Evolutionary conservation across 169 alveolate genomes (phyloP).

Genomic region (Eimeria maxima): DNA sequence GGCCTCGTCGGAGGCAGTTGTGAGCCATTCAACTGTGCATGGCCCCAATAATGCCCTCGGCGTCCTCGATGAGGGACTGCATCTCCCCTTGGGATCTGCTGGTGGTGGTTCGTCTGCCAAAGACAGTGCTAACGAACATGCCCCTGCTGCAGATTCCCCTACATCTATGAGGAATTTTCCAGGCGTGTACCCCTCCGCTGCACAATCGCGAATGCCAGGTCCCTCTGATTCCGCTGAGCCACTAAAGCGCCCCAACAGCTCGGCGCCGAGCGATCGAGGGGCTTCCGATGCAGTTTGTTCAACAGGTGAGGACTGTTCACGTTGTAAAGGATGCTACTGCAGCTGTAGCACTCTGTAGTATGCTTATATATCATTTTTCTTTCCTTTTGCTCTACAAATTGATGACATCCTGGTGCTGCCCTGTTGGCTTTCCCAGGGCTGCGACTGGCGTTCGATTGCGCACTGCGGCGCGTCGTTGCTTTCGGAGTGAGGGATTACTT

Average conservation of each 20-base stretch:
- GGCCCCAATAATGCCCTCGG: not conserved
- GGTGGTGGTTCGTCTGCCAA: not conserved
- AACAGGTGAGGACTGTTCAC: not conserved
- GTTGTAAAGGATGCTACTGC: not conserved
- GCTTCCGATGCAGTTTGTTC: not conserved
- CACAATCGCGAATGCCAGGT: not conserved
- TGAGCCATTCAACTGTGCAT: not conserved
- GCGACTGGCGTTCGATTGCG: conserved; percentile 73
- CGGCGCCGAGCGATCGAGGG: not conserved
- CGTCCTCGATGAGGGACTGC: no score
- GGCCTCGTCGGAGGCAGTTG: not conserved
- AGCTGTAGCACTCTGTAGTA: not conserved
- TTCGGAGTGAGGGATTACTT: conserved; percentile 71
- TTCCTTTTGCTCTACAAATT: not conserved
- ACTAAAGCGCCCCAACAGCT: not conserved
- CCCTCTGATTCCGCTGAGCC: not conserved
- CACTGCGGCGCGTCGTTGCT: conserved; percentile 29
- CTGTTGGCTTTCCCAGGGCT: conserved; percentile 7
- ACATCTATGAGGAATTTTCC: not conserved
- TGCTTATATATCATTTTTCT: not conserved
- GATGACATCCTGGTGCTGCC: not conserved
- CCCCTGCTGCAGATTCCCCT: not conserved
- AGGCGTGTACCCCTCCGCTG: not conserved
- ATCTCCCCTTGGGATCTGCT: not conserved
- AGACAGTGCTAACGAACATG: not conserved